Percentiles rank a stretch among this genome's conserved stretches.
Evolutionary conservation across 176 grass and related monocot genomes (phyloP).

Genomic region (Alloteropsis semialata): DNA sequence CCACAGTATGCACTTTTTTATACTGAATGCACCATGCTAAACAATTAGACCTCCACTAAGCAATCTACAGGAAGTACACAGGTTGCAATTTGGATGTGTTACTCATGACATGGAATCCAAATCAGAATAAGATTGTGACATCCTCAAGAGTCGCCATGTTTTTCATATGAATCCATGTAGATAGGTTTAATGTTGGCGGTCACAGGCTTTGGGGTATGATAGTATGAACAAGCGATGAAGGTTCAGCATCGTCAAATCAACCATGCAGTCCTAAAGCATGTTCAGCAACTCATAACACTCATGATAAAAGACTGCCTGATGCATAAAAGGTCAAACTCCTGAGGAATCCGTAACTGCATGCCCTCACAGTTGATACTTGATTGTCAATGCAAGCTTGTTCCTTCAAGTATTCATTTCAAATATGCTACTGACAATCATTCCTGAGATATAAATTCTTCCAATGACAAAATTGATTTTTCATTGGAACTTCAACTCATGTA

Average conservation of each 20-base stretch:
- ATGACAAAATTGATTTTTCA: background rate
- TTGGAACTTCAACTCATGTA: background rate
- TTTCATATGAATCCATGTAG: background rate
- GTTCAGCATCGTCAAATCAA: background rate
- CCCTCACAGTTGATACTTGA: slow-evolving; percentile 14
- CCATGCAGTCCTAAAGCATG: background rate
- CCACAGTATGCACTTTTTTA: background rate
- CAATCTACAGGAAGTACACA: background rate
- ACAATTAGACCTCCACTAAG: slow-evolving; percentile 9
- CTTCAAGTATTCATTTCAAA: background rate
- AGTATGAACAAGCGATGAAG: background rate
- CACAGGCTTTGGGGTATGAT: background rate
- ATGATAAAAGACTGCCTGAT: slow-evolving; percentile 1
- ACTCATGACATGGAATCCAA: background rate
- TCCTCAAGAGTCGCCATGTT: background rate
- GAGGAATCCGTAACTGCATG: background rate
- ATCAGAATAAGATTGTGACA: background rate
- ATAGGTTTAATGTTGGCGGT: background rate
- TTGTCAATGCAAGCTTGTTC: background rate
- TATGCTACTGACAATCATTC: slow-evolving; percentile 2
- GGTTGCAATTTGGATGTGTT: background rate
- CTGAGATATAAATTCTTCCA: background rate
- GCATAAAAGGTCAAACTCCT: background rate
- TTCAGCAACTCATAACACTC: background rate
- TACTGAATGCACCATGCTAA: slow-evolving; percentile 15